Evolutionary conservation across 2,329 filamentous ascomycete genomes (phyloP).

Genomic region (Conoideocrella luteorostrata): DNA sequence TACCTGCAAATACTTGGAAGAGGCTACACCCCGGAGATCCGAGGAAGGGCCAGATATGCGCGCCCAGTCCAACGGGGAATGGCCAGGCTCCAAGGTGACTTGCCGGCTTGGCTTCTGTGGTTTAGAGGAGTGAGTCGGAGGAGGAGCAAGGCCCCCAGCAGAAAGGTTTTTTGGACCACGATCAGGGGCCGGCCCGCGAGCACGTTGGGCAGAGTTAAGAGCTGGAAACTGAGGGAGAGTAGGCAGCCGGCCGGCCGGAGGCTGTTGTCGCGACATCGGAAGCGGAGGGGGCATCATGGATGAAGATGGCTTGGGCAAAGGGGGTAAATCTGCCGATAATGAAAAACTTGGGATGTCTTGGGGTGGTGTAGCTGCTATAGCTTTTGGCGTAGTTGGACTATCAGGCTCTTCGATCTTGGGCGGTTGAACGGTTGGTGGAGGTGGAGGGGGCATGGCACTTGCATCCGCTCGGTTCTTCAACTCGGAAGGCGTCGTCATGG

Average conservation of each 20-base stretch:
- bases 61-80: conserved; percentile 95
- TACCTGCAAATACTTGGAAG: conserved; percentile 59
- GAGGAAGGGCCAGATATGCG: conserved; percentile 58
- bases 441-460: conserved; percentile 32
- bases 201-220: conserved; percentile 45
- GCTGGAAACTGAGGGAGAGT: conserved; percentile 42
- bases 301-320: conserved; percentile 4
- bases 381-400: conserved; percentile 48
- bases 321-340: conserved; percentile 22
- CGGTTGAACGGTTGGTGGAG: conserved; percentile 22
- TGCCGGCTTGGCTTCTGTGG: conserved; percentile 57
- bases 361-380: conserved; percentile 21
- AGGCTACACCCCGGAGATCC: conserved; percentile 59
- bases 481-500: conserved; percentile 6
- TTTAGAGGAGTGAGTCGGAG: conserved; percentile 45
- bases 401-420: conserved; percentile 21
- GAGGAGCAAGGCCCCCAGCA: conserved; percentile 45
- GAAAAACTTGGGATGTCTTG: conserved; percentile 39
- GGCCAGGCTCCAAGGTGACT: conserved; percentile 79
- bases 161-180: conserved; percentile 24
- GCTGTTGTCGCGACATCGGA: conserved; percentile 19
- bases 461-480: conserved; percentile 28
- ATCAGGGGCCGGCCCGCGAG: conserved; percentile 35
- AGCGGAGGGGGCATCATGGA: conserved; percentile 25
- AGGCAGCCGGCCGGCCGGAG: conserved; percentile 23